Conservation (phyloP, 306 rosid genomes). For the Urtica urens region DNA sequence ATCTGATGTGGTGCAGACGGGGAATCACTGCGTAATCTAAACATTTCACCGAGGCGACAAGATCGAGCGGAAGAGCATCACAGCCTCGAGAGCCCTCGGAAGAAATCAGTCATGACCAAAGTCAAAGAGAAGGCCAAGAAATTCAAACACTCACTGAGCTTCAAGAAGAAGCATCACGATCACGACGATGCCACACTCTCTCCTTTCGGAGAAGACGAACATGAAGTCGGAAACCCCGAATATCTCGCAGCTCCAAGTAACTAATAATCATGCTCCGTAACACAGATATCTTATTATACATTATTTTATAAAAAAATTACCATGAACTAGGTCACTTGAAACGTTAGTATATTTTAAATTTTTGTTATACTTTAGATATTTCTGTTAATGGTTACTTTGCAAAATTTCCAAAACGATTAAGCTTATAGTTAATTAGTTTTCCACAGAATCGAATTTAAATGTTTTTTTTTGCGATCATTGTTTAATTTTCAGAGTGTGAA, state of each 20-base stretch:
- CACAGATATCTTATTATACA: no score
- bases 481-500: constrained; percentile 61
- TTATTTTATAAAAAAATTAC: no score
- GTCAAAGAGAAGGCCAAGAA: constrained; percentile 90
- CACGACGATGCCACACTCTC: constrained; percentile 34
- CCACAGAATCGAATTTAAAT: no score
- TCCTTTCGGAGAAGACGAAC: constrained; percentile 21
- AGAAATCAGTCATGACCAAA: constrained; percentile 80
- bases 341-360: no score
- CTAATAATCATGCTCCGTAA: no score
- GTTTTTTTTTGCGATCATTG: no score
- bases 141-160: constrained; percentile 54
- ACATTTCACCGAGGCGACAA: constrained; percentile 27
- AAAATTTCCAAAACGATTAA: no score
- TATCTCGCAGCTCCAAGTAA: constrained; percentile 71
- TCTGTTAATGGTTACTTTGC: no score
- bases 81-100: constrained; percentile 39
- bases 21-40: constrained; percentile 30
- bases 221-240: constrained; percentile 49
- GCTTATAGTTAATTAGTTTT: no score
- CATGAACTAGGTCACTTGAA: no score
- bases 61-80: constrained; percentile 45
- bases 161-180: constrained; percentile 55
- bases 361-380: no score
- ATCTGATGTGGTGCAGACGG: constrained; percentile 39